These are phyloP conservation scores for Apiospora sp. DNA, from an alignment of 2,329 filamentous ascomycete species.

Conservation along the genomic window DNA sequence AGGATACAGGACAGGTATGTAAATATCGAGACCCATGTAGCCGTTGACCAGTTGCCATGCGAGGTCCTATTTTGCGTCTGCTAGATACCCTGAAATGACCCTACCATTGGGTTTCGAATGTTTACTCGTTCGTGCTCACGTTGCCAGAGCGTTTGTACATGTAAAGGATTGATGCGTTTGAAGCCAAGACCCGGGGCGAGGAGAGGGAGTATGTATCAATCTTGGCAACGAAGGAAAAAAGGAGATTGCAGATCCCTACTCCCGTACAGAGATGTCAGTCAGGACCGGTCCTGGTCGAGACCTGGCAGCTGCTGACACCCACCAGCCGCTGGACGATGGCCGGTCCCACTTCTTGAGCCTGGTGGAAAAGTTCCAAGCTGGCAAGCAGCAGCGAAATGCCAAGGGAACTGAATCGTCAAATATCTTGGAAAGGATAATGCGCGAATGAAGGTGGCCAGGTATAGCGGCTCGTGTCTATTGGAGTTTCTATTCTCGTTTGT, in stretches of 20 bases:
- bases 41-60: neutral
- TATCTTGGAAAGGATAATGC: neutral
- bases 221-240: slow-evolving; percentile 7
- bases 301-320: slow-evolving; percentile 6
- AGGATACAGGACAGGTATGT: too few relatives aligned
- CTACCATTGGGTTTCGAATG: neutral
- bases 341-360: neutral
- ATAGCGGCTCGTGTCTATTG: neutral
- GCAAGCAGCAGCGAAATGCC: neutral
- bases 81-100: neutral
- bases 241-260: neutral
- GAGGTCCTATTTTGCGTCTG: neutral
- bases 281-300: neutral
- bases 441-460: neutral
- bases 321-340: neutral
- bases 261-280: neutral
- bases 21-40: neutral
- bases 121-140: neutral
- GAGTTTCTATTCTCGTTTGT: neutral
- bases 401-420: neutral
- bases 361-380: too few relatives aligned
- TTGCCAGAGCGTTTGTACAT: neutral
- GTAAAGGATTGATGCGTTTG: neutral
- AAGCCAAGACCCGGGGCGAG: slow-evolving; percentile 4
- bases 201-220: slow-evolving; percentile 9